phyloP scores from a whole-genome alignment of 306 rosid species.

The Citrullus mucosospermus region DNA sequence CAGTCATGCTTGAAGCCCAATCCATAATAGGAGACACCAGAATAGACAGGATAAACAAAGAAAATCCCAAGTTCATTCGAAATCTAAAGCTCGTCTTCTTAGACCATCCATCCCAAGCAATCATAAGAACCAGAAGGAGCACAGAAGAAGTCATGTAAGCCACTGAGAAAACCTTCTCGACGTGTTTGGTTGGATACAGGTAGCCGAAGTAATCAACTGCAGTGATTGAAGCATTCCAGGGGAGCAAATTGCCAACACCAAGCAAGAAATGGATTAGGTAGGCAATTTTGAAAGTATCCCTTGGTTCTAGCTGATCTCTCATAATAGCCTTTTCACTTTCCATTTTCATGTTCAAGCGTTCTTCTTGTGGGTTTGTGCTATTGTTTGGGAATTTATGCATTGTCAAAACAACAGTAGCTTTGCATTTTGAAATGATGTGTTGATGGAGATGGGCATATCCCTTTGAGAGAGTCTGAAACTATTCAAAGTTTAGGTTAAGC shows the following conservation, averaged over 20 bases:
- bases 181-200: slow-evolving; percentile 59
- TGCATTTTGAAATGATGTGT: slow-evolving; percentile 17
- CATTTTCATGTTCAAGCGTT: slow-evolving; percentile 23
- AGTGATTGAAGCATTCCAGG: slow-evolving; percentile 95
- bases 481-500: slow-evolving; percentile 11
- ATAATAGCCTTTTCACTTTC: slow-evolving; percentile 27
- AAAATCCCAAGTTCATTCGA: slow-evolving; percentile 51
- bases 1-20: slow-evolving; percentile 28
- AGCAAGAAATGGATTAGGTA: slow-evolving; percentile 81
- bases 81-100: slow-evolving; percentile 36
- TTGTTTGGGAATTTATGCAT: slow-evolving; percentile 14
- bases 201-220: slow-evolving; percentile 78
- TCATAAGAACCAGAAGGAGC: slow-evolving; percentile 40
- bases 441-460: slow-evolving; percentile 33
- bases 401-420: background rate
- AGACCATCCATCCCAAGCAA: slow-evolving; percentile 56
- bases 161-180: slow-evolving; percentile 77
- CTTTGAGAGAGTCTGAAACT: slow-evolving; percentile 4
- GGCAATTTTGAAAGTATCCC: slow-evolving; percentile 45
- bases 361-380: background rate
- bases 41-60: slow-evolving; percentile 46
- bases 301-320: slow-evolving; percentile 28
- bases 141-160: slow-evolving; percentile 69
- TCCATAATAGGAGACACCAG: slow-evolving; percentile 54
- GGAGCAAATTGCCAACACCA: slow-evolving; percentile 83